phyloP scores from a whole-genome alignment of 2,329 filamentous ascomycete genomes.

The Botryotinia convoluta region DNA sequence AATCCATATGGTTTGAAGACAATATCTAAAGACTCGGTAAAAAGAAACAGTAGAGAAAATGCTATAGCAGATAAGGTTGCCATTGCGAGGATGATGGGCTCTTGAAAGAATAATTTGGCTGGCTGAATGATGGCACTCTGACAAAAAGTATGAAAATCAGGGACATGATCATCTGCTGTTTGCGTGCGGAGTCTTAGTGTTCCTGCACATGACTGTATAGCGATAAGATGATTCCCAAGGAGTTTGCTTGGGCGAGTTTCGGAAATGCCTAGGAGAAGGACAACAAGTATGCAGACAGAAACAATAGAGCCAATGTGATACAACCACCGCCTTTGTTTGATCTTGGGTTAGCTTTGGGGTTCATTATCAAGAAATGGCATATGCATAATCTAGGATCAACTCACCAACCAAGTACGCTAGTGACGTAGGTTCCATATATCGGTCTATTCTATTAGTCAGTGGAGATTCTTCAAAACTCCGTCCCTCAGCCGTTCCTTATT shows the following conservation, averaged over 20 bases:
- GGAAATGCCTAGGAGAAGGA: constrained; percentile 41
- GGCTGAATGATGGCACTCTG: constrained; percentile 44
- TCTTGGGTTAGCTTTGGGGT: neutral
- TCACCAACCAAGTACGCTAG: constrained; percentile 41
- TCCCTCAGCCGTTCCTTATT: neutral
- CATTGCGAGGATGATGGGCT: constrained; percentile 47
- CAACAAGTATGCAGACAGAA: constrained; percentile 38
- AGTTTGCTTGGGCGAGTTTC: constrained; percentile 48
- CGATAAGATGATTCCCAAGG: constrained; percentile 39
- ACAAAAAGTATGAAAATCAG: constrained; percentile 41
- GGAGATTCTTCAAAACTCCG: neutral
- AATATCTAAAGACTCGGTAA: constrained; percentile 44
- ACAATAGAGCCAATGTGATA: constrained; percentile 44
- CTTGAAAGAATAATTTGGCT: constrained; percentile 44
- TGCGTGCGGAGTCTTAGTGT: constrained; percentile 32
- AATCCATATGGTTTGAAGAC: constrained; percentile 43
- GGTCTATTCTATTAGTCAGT: constrained; percentile 39
- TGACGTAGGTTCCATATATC: constrained; percentile 45
- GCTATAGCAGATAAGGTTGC: constrained; percentile 45
- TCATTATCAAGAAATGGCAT: neutral
- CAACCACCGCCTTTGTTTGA: constrained; percentile 43
- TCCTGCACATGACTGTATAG: constrained; percentile 27
- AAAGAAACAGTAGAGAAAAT: constrained; percentile 49
- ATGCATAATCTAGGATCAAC: neutral
- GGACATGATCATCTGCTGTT: constrained; percentile 42